phyloP scores from a whole-genome alignment of 352 stramenopile species.

The Phytophthora vignae region DNA sequence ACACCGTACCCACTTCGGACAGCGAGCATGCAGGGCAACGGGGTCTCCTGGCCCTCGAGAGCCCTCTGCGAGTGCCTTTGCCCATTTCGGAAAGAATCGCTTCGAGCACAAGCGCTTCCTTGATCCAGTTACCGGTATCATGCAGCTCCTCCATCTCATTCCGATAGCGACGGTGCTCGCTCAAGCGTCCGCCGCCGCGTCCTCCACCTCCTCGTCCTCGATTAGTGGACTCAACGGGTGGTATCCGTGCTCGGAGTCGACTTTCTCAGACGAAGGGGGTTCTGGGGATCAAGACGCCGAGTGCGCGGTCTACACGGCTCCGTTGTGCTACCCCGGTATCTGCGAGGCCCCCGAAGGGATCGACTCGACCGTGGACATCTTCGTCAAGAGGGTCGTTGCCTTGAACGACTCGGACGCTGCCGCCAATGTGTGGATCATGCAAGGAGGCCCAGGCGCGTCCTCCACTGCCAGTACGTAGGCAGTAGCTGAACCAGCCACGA shows the following conservation, averaged over 20 bases:
- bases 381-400: slow-evolving; percentile 52
- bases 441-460: slow-evolving; percentile 47
- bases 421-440: slow-evolving; percentile 55
- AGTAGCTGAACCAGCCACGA: neutral
- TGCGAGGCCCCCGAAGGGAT: slow-evolving; percentile 17
- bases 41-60: too few relatives aligned
- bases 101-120: neutral
- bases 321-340: slow-evolving; percentile 46
- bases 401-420: slow-evolving; percentile 18
- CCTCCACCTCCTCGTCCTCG: slow-evolving; percentile 7
- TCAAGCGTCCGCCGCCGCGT: slow-evolving; percentile 1
- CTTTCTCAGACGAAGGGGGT: slow-evolving; percentile 34
- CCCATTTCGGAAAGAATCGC: slow-evolving; percentile 15
- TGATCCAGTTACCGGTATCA: neutral
- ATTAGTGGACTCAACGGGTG: slow-evolving; percentile 36
- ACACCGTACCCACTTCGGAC: slow-evolving; percentile 3
- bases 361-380: slow-evolving; percentile 42
- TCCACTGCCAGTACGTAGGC: slow-evolving; percentile 47
- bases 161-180: neutral
- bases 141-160: slow-evolving; percentile 14
- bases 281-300: slow-evolving; percentile 27
- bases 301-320: slow-evolving; percentile 44
- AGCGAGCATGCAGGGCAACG: neutral
- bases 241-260: slow-evolving; percentile 40
- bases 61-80: neutral